These are phyloP conservation scores for Thyridium curvatum DNA, from an alignment of 2,329 filamentous ascomycete genomes.

Conservation along the genomic window DNA sequence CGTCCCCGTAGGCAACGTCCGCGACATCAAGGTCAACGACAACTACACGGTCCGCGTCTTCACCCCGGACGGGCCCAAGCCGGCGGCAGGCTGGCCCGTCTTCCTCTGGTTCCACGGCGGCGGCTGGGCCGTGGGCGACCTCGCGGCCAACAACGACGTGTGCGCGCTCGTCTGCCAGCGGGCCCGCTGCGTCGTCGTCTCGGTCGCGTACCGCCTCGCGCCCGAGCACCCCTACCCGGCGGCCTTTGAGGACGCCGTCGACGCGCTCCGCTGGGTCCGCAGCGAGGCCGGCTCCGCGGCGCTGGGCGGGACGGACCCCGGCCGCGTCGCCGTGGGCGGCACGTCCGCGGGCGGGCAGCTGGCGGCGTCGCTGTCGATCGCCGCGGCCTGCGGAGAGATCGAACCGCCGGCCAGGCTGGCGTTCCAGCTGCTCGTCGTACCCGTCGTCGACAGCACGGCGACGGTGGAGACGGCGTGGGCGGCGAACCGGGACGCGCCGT, in stretches of 20 bases:
- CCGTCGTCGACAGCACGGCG: constrained; percentile 3
- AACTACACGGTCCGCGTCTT: constrained; percentile 24
- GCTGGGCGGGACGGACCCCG: constrained; percentile 27
- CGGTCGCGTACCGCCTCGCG: constrained; percentile 17
- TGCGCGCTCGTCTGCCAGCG: constrained; percentile 21
- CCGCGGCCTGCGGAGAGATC: no score
- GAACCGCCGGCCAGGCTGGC: no score
- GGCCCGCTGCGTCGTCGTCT: constrained; percentile 12
- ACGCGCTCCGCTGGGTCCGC: constrained; percentile 5
- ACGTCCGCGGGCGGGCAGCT: constrained; percentile 41
- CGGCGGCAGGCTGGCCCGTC: constrained; percentile 23
- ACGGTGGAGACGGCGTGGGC: background rate
- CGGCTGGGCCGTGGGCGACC: constrained; percentile 28
- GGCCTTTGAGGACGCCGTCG: constrained; percentile 1
- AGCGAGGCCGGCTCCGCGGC: no score
- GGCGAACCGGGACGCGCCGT: constrained; percentile 11
- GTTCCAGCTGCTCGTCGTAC: constrained; percentile 1
- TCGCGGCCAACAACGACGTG: constrained; percentile 25
- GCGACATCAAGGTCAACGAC: constrained; percentile 18
- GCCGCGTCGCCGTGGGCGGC: constrained; percentile 36
- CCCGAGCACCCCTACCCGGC: constrained; percentile 11
- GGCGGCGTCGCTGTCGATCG: constrained; percentile 19
- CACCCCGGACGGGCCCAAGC: constrained; percentile 15
- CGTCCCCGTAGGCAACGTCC: constrained; percentile 18
- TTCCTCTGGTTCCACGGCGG: constrained; percentile 34